Evolutionary conservation across 805 yeast species (phyloP).

Genomic region (Tetrapisispora fleetii): DNA sequence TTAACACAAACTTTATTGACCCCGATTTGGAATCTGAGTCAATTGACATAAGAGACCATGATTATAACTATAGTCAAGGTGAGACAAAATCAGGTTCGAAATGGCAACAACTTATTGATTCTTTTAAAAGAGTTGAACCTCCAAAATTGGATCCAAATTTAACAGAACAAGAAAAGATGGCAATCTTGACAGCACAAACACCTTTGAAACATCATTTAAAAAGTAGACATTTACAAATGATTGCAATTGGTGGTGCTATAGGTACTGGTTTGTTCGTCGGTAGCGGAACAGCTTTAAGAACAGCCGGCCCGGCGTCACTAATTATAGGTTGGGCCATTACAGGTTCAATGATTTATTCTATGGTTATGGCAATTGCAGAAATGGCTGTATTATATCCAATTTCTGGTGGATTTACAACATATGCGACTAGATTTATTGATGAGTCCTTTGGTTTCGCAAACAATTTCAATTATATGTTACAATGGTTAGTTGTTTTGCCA

Average conservation of each 20-base stretch:
- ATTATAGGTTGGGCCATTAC: slow-evolving; percentile 45
- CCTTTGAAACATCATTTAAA: slow-evolving; percentile 49
- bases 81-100: not conserved
- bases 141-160: slow-evolving; percentile 31
- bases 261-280: slow-evolving; percentile 74
- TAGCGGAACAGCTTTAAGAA: slow-evolving; percentile 49
- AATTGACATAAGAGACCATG: not conserved
- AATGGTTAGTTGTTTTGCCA: slow-evolving; percentile 44
- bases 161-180: slow-evolving; percentile 38
- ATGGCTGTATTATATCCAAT: slow-evolving; percentile 52
- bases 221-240: slow-evolving; percentile 50
- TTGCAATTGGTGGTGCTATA: slow-evolving; percentile 62
- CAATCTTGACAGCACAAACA: slow-evolving; percentile 38
- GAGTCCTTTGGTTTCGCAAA: slow-evolving; percentile 54
- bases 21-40: slow-evolving; percentile 1
- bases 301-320: slow-evolving; percentile 61
- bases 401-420: slow-evolving; percentile 56
- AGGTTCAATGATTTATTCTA: slow-evolving; percentile 46
- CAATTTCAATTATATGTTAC: slow-evolving; percentile 48
- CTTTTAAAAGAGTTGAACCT: slow-evolving; percentile 6
- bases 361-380: slow-evolving; percentile 56
- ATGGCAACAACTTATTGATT: slow-evolving; percentile 7
- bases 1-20: not conserved
- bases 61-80: too few relatives aligned
- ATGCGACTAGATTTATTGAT: slow-evolving; percentile 49